phyloP scores from a whole-genome alignment of 2,329 filamentous ascomycete genomes.

The Ascomycota sp. region DNA sequence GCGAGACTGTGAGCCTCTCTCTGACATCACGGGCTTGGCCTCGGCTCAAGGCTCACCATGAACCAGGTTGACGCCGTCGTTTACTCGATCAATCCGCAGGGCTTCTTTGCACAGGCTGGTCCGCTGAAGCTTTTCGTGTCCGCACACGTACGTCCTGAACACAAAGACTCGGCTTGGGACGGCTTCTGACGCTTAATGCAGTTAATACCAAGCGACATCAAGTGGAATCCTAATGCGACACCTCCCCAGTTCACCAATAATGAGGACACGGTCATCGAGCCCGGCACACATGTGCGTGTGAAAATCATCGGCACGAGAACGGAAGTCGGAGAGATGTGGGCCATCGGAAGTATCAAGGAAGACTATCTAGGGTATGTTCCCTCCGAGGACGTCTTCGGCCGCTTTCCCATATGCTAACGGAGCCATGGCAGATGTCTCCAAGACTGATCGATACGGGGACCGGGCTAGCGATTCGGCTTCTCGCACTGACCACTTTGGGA shows the following conservation, averaged over 20 bases:
- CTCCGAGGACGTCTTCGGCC: neutral
- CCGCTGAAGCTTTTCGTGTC: constrained; percentile 64
- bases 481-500: no score
- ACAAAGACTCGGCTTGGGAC: neutral
- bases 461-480: no score
- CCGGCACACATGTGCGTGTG: constrained; percentile 77
- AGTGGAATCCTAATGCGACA: constrained; percentile 86
- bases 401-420: constrained; percentile 2
- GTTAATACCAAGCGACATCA: constrained; percentile 83
- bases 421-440: constrained; percentile 8
- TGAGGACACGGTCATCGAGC: constrained; percentile 82
- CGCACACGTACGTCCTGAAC: constrained; percentile 53
- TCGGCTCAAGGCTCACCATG: constrained; percentile 11
- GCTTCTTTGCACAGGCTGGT: constrained; percentile 73
- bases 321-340: constrained; percentile 88
- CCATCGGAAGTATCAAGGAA: constrained; percentile 91
- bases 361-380: constrained; percentile 43
- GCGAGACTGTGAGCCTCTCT: constrained; percentile 80
- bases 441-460: constrained; percentile 3
- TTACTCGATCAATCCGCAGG: constrained; percentile 73
- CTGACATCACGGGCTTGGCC: no score
- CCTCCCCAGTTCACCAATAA: constrained; percentile 96
- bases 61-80: constrained; percentile 81
- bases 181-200: constrained; percentile 13
- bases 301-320: constrained; percentile 88